These are phyloP conservation scores for Neofusicoccum sp. DNA, from an alignment of 2,329 filamentous ascomycete species.

Conservation along the genomic window DNA sequence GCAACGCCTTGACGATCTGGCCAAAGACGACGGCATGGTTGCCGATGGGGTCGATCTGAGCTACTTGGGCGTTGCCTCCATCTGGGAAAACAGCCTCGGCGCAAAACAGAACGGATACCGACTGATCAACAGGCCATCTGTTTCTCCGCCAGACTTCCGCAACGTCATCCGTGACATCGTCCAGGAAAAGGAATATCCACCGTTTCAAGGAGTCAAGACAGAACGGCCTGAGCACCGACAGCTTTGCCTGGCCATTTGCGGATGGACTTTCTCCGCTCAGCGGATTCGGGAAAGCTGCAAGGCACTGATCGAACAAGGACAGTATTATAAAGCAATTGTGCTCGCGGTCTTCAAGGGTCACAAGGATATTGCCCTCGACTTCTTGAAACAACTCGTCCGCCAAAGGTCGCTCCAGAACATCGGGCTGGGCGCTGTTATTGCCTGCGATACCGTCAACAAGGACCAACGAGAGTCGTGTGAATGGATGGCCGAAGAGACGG, in stretches of 20 bases:
- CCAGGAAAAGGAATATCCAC: conserved; percentile 59
- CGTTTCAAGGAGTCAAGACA: conserved; percentile 63
- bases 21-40: conserved; percentile 68
- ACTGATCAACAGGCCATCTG: conserved; percentile 21
- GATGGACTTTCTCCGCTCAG: conserved; percentile 62
- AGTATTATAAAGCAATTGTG: conserved; percentile 74
- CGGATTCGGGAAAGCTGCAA: conserved; percentile 51
- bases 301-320: conserved; percentile 51
- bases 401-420: conserved; percentile 63
- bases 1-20: conserved; percentile 62
- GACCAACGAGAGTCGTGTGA: conserved; percentile 61
- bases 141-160: conserved; percentile 57
- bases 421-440: conserved; percentile 48
- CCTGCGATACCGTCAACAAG: conserved; percentile 50
- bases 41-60: conserved; percentile 67
- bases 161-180: conserved; percentile 61
- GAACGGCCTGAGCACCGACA: conserved; percentile 68
- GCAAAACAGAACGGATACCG: conserved; percentile 35
- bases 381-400: conserved; percentile 66
- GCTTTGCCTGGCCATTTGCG: conserved; percentile 71
- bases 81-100: conserved; percentile 72
- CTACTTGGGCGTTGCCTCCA: conserved; percentile 69
- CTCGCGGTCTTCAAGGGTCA: conserved; percentile 73
- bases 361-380: conserved; percentile 64
- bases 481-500: conserved; percentile 63